A percentile compares a stretch with the other conserved stretches of the same genome.
Evolutionary conservation across 495 filamentous ascomycete species (phyloP).

Genomic region (Daldinia decipiens): DNA sequence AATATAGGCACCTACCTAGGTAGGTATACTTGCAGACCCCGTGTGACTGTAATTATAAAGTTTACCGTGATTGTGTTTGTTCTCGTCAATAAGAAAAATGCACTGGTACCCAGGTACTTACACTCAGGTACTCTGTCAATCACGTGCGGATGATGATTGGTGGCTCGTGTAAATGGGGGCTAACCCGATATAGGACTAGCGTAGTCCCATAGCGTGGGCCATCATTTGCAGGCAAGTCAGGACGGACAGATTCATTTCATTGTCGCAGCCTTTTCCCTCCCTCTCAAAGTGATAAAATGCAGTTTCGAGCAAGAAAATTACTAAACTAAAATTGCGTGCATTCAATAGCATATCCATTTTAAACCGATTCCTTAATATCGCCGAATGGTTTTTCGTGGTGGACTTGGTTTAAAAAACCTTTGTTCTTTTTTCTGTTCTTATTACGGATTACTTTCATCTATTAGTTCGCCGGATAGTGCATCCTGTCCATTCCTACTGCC

Average conservation of each 20-base stretch:
- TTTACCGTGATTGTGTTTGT: too few species aligned
- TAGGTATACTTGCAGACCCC: background rate
- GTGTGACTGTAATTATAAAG: too few species aligned
- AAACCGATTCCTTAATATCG: background rate
- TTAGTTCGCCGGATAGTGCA: constrained; percentile 2
- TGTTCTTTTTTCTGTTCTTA: constrained; percentile 21
- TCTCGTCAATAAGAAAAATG: too few species aligned
- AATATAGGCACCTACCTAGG: too few species aligned
- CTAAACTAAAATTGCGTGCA: constrained; percentile 21
- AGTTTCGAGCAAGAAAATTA: constrained; percentile 12
- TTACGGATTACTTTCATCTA: background rate
- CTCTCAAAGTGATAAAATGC: constrained; percentile 21
- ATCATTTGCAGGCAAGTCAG: constrained; percentile 29
- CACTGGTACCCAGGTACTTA: background rate
- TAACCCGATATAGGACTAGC: constrained; percentile 10
- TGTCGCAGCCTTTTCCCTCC: constrained; percentile 19
- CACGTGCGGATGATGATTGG: constrained; percentile 20
- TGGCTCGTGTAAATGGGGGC: constrained; percentile 8
- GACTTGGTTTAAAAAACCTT: constrained; percentile 8
- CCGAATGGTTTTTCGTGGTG: constrained; percentile 20
- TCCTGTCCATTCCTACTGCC: constrained; percentile 14
- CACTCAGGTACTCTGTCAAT: background rate
- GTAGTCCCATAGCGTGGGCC: constrained; percentile 16
- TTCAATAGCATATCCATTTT: constrained; percentile 21
- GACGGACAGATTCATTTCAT: constrained; percentile 21